Percentiles rank a stretch among this genome's conserved stretches.
phyloP scores from a whole-genome alignment of 768 basidiomycete genomes.

The Suillus fuscotomentosus region DNA sequence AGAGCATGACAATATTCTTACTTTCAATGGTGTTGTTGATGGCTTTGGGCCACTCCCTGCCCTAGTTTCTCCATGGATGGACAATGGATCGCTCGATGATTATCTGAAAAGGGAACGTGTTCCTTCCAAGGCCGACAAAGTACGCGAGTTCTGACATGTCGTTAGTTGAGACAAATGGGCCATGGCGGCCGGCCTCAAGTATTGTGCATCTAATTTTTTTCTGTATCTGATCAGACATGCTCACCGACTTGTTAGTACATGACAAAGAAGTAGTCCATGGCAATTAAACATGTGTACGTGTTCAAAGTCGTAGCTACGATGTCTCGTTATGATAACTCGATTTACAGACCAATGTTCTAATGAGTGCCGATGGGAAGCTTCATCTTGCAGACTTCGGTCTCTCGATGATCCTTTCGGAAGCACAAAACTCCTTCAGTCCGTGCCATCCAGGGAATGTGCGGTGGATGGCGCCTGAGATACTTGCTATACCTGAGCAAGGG shows the following conservation, averaged over 20 bases:
- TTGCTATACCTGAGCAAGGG: slow-evolving; percentile 15
- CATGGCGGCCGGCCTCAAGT: not conserved
- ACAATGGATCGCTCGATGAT: slow-evolving; percentile 27
- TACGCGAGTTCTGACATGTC: slow-evolving; percentile 5
- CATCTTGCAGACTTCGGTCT: slow-evolving; percentile 40
- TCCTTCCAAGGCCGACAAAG: slow-evolving; percentile 8
- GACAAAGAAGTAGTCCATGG: slow-evolving; percentile 1
- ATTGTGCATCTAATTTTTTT: not conserved
- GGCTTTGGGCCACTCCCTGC: slow-evolving; percentile 21
- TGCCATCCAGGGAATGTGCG: slow-evolving; percentile 31
- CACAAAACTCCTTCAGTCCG: slow-evolving; percentile 32
- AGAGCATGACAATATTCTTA: slow-evolving; percentile 16
- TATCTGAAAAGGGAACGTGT: slow-evolving; percentile 20
- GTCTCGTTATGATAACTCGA: not conserved
- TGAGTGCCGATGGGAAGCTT: slow-evolving; percentile 30
- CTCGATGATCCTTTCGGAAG: slow-evolving; percentile 32
- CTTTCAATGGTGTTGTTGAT: slow-evolving; percentile 13
- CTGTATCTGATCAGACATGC: not conserved
- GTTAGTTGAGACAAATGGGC: slow-evolving; percentile 3
- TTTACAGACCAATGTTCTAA: slow-evolving; percentile 36
- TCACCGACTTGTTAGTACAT: slow-evolving; percentile 5
- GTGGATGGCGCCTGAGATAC: slow-evolving; percentile 41
- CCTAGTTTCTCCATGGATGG: slow-evolving; percentile 25
- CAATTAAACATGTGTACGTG: slow-evolving; percentile 10
- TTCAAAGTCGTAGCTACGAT: not conserved